Percentiles rank a stretch among this genome's conserved stretches.
Conservation (phyloP, 1,284 basidiomycete genomes). For the Termitomyces sp. region DNA sequence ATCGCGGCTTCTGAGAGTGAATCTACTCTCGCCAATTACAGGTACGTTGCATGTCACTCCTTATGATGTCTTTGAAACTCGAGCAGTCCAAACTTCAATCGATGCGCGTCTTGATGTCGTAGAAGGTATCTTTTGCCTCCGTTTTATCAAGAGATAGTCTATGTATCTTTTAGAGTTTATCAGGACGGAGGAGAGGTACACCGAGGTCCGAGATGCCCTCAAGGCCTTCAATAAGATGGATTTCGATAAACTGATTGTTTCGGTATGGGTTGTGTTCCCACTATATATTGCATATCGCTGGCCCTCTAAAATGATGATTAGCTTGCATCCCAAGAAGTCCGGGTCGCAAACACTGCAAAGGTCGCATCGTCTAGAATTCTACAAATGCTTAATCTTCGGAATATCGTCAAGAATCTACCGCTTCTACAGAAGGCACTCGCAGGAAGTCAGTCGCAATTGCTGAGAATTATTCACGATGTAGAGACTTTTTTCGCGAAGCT, state of each 20-base stretch:
- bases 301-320: constrained; percentile 21
- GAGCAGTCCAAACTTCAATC: constrained; percentile 57
- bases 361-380: constrained; percentile 65
- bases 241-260: constrained; percentile 81
- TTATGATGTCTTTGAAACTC: neutral
- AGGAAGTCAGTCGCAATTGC: constrained; percentile 53
- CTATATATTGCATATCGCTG: neutral
- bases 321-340: constrained; percentile 62
- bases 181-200: constrained; percentile 70
- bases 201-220: constrained; percentile 62
- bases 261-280: constrained; percentile 39
- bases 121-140: constrained; percentile 46
- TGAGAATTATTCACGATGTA: constrained; percentile 61
- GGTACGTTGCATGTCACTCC: constrained; percentile 33
- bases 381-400: constrained; percentile 74
- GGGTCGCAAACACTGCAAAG: constrained; percentile 47
- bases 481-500: constrained; percentile 7
- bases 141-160: neutral
- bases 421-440: constrained; percentile 55
- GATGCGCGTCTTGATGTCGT: constrained; percentile 82
- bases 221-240: constrained; percentile 75
- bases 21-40: constrained; percentile 80
- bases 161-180: constrained; percentile 54
- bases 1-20: constrained; percentile 69
- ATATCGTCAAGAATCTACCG: constrained; percentile 62